Evolutionary conservation across 1,284 basidiomycete genomes (phyloP), one percentile per base, ranked within the genome.

Genomic region (Phylloporus gajari): DNA sequence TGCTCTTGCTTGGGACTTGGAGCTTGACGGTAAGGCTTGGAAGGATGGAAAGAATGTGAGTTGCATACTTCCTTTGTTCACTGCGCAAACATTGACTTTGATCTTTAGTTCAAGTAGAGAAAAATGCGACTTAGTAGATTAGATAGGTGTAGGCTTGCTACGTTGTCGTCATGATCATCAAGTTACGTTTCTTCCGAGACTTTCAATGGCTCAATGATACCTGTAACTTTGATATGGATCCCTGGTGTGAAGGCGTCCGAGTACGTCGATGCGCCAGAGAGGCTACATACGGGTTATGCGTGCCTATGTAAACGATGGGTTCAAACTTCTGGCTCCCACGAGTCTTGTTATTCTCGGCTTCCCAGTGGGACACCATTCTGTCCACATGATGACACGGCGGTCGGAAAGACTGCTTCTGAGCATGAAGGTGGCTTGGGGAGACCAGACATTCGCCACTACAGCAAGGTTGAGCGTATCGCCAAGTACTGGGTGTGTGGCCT

Each of bases 1-100:
- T 76, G 93, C 94, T 51, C 89, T 97, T 76, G 94, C 95, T 69
- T 97, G 96, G 96, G 95, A 97, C 86, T 85, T 97, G 74, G 91
- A 93, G 85, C 79, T 96, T 72, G 91, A 93, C 75, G 96, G 93
- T 68, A 95, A 94, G 90, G 89, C 91, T 82, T 97, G 94, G 94
- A 92, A 86, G 72, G 95, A 95, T 84, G 95, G 94, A 78, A 95
- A 95, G 88, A 93, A 91, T 84, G 93, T 95, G 81, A 88, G 91
- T 88, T 70, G 74, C 27, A 30, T 59, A 1, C 56, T 74, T 63
- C 19, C 19, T 64, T 30, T 27, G 6, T 53, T 35, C 3, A 8
- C 3, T 3, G 7, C 44, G 48, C 46, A 25, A n/a, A 51, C 44
- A 4, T 44, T 77, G 38, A 79, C 46, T 1, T 53, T 11, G 0